Evolutionary conservation across 2,329 filamentous ascomycete genomes (phyloP).

Genomic region (Trichoderma semiorbis): DNA sequence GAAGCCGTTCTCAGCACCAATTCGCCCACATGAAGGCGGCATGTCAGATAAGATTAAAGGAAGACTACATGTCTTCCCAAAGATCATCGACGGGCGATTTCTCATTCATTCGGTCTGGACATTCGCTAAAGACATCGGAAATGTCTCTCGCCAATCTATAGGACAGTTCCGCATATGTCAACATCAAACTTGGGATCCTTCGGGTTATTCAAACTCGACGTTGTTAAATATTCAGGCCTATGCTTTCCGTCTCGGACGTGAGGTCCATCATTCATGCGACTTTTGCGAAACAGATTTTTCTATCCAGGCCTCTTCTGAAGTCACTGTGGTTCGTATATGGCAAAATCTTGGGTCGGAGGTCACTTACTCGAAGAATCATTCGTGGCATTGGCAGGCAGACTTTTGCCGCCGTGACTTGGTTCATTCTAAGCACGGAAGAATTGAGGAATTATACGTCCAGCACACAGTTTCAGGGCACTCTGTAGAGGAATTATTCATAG

Average conservation of each 20-base stretch:
- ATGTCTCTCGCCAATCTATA: neutral
- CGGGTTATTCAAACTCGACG: neutral
- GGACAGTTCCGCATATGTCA: neutral
- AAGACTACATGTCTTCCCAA: neutral
- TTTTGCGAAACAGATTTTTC: neutral
- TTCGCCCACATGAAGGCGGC: neutral
- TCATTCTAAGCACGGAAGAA: neutral
- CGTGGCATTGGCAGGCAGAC: neutral
- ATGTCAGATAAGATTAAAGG: neutral
- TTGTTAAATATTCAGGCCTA: neutral
- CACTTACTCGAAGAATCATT: neutral
- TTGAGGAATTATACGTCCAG: neutral
- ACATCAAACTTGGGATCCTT: neutral
- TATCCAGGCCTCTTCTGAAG: neutral
- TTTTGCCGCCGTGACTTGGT: neutral
- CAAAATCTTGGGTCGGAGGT: neutral
- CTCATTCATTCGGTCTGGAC: neutral
- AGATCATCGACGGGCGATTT: neutral
- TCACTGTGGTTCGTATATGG: neutral
- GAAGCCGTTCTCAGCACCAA: neutral
- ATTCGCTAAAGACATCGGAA: neutral
- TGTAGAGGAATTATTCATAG: neutral
- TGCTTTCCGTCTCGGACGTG: neutral
- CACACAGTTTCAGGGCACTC: neutral
- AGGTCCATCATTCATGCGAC: neutral